phyloP scores from a whole-genome alignment of 1,139 yeast genomes.

The Taphrina confusa region DNA sequence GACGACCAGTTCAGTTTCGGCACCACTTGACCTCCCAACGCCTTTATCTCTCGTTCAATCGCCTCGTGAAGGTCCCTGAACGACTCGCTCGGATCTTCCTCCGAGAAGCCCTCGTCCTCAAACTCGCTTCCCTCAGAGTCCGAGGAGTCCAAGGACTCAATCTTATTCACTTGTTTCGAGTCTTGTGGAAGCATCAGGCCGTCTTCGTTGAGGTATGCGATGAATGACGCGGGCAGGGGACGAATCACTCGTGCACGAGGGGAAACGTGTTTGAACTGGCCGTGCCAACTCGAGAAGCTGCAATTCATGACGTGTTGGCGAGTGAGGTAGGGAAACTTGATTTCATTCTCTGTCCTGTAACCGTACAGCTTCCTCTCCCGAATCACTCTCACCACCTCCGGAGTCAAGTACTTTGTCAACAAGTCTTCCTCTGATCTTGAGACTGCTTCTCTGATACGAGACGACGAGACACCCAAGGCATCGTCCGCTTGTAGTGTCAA shows the following conservation, averaged over 20 bases:
- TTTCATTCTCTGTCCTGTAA: neutral
- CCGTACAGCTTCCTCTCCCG: conserved; percentile 1
- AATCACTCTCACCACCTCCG: conserved; percentile 13
- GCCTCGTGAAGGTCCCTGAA: conserved; percentile 63
- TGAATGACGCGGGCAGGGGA: conserved; percentile 67
- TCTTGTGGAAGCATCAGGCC: conserved; percentile 67
- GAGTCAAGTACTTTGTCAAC: conserved; percentile 15
- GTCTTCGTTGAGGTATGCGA: conserved; percentile 71
- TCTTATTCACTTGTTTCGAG: conserved; percentile 62
- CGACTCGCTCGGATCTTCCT: conserved; percentile 45
- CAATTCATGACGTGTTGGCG: conserved; percentile 52
- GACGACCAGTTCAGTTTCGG: conserved; percentile 97
- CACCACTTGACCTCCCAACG: conserved; percentile 61
- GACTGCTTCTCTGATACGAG: conserved; percentile 25
- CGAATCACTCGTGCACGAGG: conserved; percentile 59
- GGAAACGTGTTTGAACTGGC: conserved; percentile 54
- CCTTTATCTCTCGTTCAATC: conserved; percentile 52
- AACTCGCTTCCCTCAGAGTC: conserved; percentile 46
- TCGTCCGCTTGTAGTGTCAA: conserved; percentile 5
- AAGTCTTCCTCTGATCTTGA: neutral
- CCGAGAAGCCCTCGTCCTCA: conserved; percentile 28
- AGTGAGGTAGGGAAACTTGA: conserved; percentile 24
- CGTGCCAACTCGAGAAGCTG: conserved; percentile 73
- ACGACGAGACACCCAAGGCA: conserved; percentile 24
- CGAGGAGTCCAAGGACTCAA: conserved; percentile 57